These are phyloP conservation scores for Fusarium albidum DNA, from an alignment of 2,329 filamentous ascomycete species.

Conservation along the genomic window DNA sequence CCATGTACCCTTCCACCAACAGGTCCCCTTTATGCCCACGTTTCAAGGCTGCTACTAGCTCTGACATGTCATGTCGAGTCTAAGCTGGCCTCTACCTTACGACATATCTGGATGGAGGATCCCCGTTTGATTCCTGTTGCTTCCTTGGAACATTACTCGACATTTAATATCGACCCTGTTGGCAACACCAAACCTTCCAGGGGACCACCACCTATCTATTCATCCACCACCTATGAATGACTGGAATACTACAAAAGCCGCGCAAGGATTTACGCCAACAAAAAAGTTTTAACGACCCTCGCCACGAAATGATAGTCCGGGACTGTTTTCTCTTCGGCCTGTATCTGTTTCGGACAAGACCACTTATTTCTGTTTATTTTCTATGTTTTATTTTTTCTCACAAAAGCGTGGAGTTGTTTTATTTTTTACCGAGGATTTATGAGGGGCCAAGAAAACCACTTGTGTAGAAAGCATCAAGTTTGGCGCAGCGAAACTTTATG, in stretches of 20 bases:
- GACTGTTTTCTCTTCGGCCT: conserved; percentile 34
- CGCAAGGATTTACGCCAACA: conserved; percentile 35
- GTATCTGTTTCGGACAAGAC: conserved; percentile 29
- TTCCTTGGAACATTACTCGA: conserved; percentile 31
- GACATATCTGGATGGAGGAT: conserved; percentile 33
- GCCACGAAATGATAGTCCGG: conserved; percentile 37
- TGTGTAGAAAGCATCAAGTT: conserved; percentile 42
- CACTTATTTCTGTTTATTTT: conserved; percentile 17
- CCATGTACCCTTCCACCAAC: conserved; percentile 60
- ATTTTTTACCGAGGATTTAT: conserved; percentile 38
- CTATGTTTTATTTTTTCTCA: conserved; percentile 26
- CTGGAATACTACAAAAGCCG: conserved; percentile 28
- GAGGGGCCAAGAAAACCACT: conserved; percentile 37
- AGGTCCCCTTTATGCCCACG: conserved; percentile 60
- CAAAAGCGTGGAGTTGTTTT: conserved; percentile 42
- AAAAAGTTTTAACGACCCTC: conserved; percentile 33
- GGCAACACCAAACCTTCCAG: conserved; percentile 10
- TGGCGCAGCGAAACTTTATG: conserved; percentile 37
- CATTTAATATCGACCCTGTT: conserved; percentile 31
- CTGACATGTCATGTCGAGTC: conserved; percentile 4
- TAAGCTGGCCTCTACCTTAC: conserved; percentile 3
- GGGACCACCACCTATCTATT: conserved; percentile 9
- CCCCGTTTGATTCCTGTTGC: conserved; percentile 29
- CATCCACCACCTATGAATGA: neutral
- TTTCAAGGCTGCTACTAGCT: conserved; percentile 59